Evolutionary conservation across 345 rosid species (phyloP), one percentile per base, ranked within the genome.

Genomic region (Capsella bursapastoris): DNA sequence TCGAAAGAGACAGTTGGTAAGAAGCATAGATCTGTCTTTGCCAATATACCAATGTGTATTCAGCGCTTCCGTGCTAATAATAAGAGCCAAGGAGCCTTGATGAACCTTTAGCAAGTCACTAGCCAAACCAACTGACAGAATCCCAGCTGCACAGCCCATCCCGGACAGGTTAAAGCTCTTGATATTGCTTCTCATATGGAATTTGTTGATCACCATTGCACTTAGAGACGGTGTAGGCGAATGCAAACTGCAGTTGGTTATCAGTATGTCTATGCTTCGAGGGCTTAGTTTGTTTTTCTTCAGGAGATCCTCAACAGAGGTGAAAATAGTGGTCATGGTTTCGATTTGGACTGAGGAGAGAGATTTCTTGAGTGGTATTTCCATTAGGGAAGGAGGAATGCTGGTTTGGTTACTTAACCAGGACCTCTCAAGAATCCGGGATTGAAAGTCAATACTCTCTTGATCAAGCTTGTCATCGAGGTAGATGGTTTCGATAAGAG

Each of bases 101-200:
- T 78, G 88, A 40, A 81, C 86, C 50, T 70, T 79, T 7, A 90
- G 76, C 79, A 90, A 66, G 79, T 86, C 85, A 9, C 72, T 77
- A n/a, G 89, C 92, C n/a, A 89, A 73, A 35, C 83, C 74, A 3
- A 86, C 83, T 1, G 90, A 82, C 34, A 86, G 68, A 29, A 87
- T 45, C 37, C 90, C 90, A 0, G 90, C 90, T 4, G 86, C 82
- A 59, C 92, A 86, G 2, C 89, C 92, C 92, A 87, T 86, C 2
- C 95, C 90, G 0, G 96, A 87, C 13, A 89, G 82, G 81, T 83
- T 86, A 53, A 83, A 89, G 78, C 89, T 87, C 77, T 66, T 82
- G 55, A 86, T 73, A 51, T 89, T 80, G 81, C 88, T 87, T 66
- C 92, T 79, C 76, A 89, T 82, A 32, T 79, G 79, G 67, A 83